phyloP scores from a whole-genome alignment of 2,329 filamentous ascomycete genomes.

The Aureobasidium sp. region DNA sequence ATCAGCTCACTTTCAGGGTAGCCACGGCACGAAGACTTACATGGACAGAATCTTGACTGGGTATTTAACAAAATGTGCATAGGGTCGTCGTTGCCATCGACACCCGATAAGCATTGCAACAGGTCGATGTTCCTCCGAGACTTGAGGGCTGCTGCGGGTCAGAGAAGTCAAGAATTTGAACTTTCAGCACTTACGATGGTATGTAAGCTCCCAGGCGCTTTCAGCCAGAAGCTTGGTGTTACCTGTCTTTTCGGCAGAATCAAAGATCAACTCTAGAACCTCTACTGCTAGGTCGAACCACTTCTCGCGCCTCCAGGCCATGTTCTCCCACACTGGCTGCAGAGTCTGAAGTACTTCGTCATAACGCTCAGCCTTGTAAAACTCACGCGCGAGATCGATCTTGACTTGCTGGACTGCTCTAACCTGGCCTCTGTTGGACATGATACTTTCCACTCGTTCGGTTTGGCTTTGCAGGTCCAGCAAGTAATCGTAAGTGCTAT shows the following conservation, averaged over 20 bases:
- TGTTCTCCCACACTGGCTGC: constrained; percentile 47
- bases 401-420: constrained; percentile 49
- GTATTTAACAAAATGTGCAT: constrained; percentile 14
- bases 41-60: constrained; percentile 14
- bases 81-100: background rate
- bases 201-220: constrained; percentile 17
- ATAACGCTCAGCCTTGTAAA: constrained; percentile 45
- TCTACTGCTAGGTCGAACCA: constrained; percentile 53
- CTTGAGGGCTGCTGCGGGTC: background rate
- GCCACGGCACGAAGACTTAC: background rate
- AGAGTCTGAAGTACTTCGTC: constrained; percentile 46
- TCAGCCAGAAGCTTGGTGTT: constrained; percentile 12
- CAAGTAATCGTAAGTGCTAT: constrained; percentile 45
- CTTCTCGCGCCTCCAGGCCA: constrained; percentile 53
- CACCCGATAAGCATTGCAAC: background rate
- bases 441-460: constrained; percentile 41
- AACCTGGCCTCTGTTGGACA: constrained; percentile 45
- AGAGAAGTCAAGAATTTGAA: background rate
- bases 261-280: constrained; percentile 47
- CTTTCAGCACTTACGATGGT: constrained; percentile 4
- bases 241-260: constrained; percentile 37
- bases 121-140: background rate
- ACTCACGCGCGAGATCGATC: constrained; percentile 49
- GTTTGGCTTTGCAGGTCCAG: constrained; percentile 44
- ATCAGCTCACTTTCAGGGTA: background rate